phyloP scores from a whole-genome alignment of 306 rosid species.

The Benincasa hispida region DNA sequence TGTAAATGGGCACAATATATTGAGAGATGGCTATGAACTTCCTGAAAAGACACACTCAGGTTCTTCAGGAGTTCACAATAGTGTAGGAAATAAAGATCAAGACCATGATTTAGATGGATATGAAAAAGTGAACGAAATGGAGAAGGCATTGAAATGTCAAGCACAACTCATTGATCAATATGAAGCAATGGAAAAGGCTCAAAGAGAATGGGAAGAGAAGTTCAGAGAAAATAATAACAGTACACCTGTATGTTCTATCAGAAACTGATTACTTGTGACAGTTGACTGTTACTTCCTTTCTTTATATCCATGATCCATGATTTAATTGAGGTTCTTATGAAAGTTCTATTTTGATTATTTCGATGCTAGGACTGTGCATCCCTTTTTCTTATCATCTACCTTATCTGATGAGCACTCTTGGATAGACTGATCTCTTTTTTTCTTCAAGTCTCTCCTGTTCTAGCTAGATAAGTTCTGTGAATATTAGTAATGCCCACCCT shows the following conservation, averaged over 20 bases:
- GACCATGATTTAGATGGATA: conserved; percentile 28
- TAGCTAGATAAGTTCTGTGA: background rate
- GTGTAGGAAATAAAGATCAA: conserved; percentile 18
- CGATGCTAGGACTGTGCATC: background rate
- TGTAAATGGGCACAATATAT: conserved; percentile 19
- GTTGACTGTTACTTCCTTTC: background rate
- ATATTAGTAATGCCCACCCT: background rate
- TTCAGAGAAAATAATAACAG: conserved; percentile 70
- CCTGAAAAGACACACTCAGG: conserved; percentile 22
- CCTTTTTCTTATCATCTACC: background rate
- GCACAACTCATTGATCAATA: conserved; percentile 62
- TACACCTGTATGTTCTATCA: conserved; percentile 48
- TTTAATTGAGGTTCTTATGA: background rate
- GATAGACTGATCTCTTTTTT: background rate
- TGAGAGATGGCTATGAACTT: conserved; percentile 28
- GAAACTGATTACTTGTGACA: background rate
- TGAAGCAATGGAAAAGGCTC: conserved; percentile 89
- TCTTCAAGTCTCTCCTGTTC: background rate
- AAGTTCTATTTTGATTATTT: background rate
- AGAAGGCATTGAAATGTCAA: conserved; percentile 62
- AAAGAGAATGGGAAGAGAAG: conserved; percentile 93
- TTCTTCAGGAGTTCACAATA: conserved; percentile 14
- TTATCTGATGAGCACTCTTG: background rate
- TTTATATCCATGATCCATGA: background rate
- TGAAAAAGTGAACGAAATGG: conserved; percentile 49